These are phyloP conservation scores for Arxiozyma slooffiae DNA, from an alignment of 1,139 yeast species.

Conservation along the genomic window DNA sequence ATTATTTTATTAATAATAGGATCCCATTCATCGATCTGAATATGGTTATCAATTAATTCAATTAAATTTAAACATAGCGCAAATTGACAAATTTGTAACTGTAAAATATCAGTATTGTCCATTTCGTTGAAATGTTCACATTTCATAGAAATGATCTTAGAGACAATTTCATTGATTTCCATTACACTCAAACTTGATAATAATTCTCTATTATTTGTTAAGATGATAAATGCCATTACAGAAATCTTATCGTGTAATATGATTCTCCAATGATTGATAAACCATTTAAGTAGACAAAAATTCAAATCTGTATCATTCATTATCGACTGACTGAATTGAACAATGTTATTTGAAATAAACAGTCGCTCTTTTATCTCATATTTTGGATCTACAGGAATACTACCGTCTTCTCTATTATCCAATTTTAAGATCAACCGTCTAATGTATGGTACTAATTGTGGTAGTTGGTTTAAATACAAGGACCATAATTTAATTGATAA, in stretches of 20 bases:
- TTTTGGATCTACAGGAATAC: neutral
- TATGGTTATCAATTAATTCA: neutral
- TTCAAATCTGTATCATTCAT: neutral
- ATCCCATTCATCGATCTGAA: neutral
- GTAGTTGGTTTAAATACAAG: neutral
- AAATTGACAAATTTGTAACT: slow-evolving; percentile 2
- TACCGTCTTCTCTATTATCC: neutral
- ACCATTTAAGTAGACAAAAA: neutral
- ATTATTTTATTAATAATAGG: neutral
- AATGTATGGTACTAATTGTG: neutral
- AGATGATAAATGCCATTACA: neutral
- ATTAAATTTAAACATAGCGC: slow-evolving; percentile 3
- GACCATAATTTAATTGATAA: slow-evolving; percentile 1
- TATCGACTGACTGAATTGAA: neutral
- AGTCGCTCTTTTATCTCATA: neutral
- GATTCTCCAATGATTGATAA: neutral
- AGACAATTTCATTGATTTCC: neutral
- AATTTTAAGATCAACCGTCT: neutral
- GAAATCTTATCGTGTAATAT: neutral
- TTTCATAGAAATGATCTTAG: neutral
- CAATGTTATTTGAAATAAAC: neutral
- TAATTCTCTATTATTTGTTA: neutral
- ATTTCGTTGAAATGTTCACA: neutral
- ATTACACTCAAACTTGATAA: neutral
- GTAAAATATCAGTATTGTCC: neutral